Evolutionary conservation across 2,329 filamentous ascomycete genomes (phyloP).

Genomic region (Remersonia thermophila): DNA sequence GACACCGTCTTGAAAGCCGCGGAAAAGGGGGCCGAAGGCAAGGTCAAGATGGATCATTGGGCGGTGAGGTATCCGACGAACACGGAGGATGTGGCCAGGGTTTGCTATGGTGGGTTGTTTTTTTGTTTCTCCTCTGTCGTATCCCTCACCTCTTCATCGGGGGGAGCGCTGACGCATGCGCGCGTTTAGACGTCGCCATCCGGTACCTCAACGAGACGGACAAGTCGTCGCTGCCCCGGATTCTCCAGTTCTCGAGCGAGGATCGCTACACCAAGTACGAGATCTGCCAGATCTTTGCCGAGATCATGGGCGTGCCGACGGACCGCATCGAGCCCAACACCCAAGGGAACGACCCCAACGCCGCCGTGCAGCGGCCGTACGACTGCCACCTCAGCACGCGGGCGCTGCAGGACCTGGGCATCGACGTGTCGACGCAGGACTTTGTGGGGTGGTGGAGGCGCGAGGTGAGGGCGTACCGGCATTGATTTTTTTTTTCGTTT

Average conservation of each 20-base stretch:
- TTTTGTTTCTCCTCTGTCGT: not conserved
- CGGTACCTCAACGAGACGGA: conserved; percentile 48
- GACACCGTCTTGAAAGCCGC: conserved; percentile 62
- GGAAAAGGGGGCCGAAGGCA: conserved; percentile 48
- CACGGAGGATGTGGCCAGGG: conserved; percentile 72
- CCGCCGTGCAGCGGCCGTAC: conserved; percentile 66
- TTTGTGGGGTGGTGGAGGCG: conserved; percentile 74
- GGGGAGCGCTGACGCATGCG: conserved; percentile 9
- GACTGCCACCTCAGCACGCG: conserved; percentile 79
- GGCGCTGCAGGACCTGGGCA: conserved; percentile 57
- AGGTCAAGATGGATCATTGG: conserved; percentile 76
- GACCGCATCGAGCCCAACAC: conserved; percentile 57
- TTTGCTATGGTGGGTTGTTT: conserved; percentile 49
- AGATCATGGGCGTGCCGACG: conserved; percentile 64
- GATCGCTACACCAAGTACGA: conserved; percentile 82
- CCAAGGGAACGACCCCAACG: conserved; percentile 58
- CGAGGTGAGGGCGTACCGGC: conserved; percentile 46
- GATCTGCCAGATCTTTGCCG: conserved; percentile 66
- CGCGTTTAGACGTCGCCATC: conserved; percentile 48
- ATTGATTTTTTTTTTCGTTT: conserved; percentile 23
- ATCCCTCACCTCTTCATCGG: not conserved
- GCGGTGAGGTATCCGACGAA: conserved; percentile 76
- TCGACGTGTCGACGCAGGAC: conserved; percentile 60
- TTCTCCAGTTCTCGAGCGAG: conserved; percentile 79
- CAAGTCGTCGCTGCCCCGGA: conserved; percentile 45